Percentiles rank a stretch among this genome's conserved stretches.
Conservation (phyloP, 2,329 filamentous ascomycete species). For the Lachnellula subtilissima region DNA sequence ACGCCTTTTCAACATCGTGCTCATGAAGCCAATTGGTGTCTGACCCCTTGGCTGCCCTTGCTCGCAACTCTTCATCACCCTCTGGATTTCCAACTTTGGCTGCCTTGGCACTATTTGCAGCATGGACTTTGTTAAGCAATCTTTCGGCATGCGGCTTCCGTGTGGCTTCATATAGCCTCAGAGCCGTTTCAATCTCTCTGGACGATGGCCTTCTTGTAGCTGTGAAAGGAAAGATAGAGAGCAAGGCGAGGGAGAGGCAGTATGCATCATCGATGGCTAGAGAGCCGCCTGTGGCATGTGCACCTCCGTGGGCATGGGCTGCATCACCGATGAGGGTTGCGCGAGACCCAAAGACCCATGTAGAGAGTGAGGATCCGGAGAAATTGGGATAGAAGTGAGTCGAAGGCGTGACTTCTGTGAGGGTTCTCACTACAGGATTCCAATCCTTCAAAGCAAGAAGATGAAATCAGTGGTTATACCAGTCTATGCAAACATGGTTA, state of each 20-base stretch:
- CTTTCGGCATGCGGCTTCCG: slow-evolving; percentile 34
- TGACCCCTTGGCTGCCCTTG: slow-evolving; percentile 52
- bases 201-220: slow-evolving; percentile 11
- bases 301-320: slow-evolving; percentile 36
- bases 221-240: slow-evolving; percentile 11
- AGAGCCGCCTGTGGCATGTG: slow-evolving; percentile 36
- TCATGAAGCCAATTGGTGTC: slow-evolving; percentile 29
- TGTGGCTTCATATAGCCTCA: slow-evolving; percentile 33
- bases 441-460: slow-evolving; percentile 23
- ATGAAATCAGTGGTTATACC: neutral
- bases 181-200: slow-evolving; percentile 17
- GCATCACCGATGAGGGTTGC: slow-evolving; percentile 35
- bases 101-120: slow-evolving; percentile 8
- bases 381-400: slow-evolving; percentile 34
- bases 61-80: slow-evolving; percentile 26
- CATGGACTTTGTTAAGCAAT: slow-evolving; percentile 18
- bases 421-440: slow-evolving; percentile 33
- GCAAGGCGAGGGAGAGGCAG: slow-evolving; percentile 25
- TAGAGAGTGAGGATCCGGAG: slow-evolving; percentile 28
- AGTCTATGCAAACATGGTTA: neutral
- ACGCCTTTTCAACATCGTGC: slow-evolving; percentile 26
- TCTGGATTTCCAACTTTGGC: slow-evolving; percentile 13
- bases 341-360: slow-evolving; percentile 30
- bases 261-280: slow-evolving; percentile 38
- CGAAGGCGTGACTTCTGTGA: slow-evolving; percentile 31